Evolutionary conservation across 306 rosid species (phyloP).

Genomic region (Prunus kanzakura): DNA sequence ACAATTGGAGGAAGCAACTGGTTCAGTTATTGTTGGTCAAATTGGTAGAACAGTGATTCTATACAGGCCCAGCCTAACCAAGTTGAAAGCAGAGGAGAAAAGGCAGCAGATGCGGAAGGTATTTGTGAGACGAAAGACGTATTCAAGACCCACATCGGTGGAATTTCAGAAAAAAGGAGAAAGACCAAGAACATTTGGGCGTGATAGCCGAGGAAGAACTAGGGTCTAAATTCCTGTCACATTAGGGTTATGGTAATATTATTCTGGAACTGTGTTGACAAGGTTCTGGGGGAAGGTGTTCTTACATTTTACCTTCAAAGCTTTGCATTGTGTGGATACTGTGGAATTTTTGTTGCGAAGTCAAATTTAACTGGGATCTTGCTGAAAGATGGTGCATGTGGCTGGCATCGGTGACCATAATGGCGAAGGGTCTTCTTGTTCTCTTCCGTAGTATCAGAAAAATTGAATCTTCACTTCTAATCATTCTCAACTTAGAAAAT

Average conservation of each 20-base stretch:
- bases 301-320: background rate
- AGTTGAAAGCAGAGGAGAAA: conserved; percentile 86
- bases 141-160: conserved; percentile 26
- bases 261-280: background rate
- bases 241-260: background rate
- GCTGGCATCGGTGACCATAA: too few species aligned
- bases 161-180: conserved; percentile 48
- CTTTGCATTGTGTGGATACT: background rate
- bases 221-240: conserved; percentile 27
- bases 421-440: too few species aligned
- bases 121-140: conserved; percentile 36
- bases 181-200: conserved; percentile 35
- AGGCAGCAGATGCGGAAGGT: conserved; percentile 45
- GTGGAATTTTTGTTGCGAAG: background rate
- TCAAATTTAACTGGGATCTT: background rate
- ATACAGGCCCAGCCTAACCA: conserved; percentile 78
- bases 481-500: too few species aligned
- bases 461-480: too few species aligned
- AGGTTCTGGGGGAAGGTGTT: background rate
- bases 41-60: conserved; percentile 78
- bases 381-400: background rate
- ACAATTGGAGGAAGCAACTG: conserved; percentile 64
- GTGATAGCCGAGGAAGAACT: conserved; percentile 51
- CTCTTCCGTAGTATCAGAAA: too few species aligned
- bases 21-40: conserved; percentile 67